These are phyloP conservation scores for Parathielavia appendiculata DNA, from an alignment of 495 filamentous ascomycete species.

Conservation along the genomic window DNA sequence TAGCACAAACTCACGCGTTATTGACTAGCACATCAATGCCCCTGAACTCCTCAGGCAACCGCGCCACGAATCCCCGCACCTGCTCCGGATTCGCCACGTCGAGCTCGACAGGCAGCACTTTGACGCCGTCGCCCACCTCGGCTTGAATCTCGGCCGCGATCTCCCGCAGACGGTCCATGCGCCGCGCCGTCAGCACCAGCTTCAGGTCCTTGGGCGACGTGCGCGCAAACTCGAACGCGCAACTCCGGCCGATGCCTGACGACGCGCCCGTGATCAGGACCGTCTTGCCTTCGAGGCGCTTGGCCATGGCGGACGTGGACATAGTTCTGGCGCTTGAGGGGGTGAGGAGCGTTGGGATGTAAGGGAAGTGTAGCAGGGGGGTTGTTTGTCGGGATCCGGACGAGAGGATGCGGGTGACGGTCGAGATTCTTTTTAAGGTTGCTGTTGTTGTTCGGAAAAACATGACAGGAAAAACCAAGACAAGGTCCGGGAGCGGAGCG, in stretches of 20 bases:
- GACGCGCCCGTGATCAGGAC: slow-evolving; percentile 89
- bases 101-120: slow-evolving; percentile 74
- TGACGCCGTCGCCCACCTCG: slow-evolving; percentile 75
- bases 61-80: slow-evolving; percentile 66
- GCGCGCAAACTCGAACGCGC: slow-evolving; percentile 86
- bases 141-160: slow-evolving; percentile 71
- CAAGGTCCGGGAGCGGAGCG: slow-evolving; percentile 8
- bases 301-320: slow-evolving; percentile 70
- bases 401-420: not conserved
- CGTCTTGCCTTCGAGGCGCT: slow-evolving; percentile 91
- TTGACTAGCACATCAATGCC: slow-evolving; percentile 90
- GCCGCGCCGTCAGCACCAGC: slow-evolving; percentile 80
- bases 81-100: slow-evolving; percentile 81
- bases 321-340: slow-evolving; percentile 43
- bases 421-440: not conserved
- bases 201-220: slow-evolving; percentile 73
- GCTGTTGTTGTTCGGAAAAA: not conserved
- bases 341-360: not conserved
- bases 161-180: slow-evolving; percentile 70
- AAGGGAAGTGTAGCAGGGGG: not conserved
- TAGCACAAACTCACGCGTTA: slow-evolving; percentile 69
- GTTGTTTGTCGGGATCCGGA: not conserved
- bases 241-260: slow-evolving; percentile 83
- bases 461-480: not conserved
- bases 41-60: slow-evolving; percentile 75